Conservation (phyloP, 2,329 filamentous ascomycete species). For the Ascochyta koolunga region DNA sequence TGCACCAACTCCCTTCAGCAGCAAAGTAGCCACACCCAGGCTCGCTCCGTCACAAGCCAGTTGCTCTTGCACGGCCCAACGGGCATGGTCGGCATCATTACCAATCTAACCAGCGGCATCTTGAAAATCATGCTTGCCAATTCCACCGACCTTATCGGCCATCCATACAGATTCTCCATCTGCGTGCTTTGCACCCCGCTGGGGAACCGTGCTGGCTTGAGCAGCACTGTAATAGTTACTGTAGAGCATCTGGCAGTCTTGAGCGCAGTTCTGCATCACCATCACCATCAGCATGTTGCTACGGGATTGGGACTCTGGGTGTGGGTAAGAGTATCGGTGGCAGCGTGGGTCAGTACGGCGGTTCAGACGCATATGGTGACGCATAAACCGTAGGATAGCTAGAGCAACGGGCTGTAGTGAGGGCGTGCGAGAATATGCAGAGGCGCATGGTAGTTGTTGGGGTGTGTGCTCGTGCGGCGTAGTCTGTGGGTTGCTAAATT, state of each 20-base stretch:
- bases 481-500: conserved; percentile 30
- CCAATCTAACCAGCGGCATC: conserved; percentile 42
- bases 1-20: conserved; percentile 54
- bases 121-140: conserved; percentile 47
- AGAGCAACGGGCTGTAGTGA: conserved; percentile 49
- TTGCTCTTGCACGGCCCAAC: conserved; percentile 41
- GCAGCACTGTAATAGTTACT: conserved; percentile 27
- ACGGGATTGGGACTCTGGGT: conserved; percentile 54
- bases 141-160: conserved; percentile 47
- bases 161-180: conserved; percentile 42
- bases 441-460: conserved; percentile 39
- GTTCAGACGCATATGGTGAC: conserved; percentile 67
- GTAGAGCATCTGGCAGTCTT: conserved; percentile 30
- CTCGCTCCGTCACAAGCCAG: conserved; percentile 45
- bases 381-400: conserved; percentile 48
- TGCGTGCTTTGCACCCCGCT: conserved; percentile 17
- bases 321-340: conserved; percentile 61
- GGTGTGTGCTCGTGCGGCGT: conserved; percentile 31
- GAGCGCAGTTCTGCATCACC: conserved; percentile 25
- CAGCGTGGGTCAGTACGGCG: conserved; percentile 56
- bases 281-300: conserved; percentile 26
- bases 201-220: conserved; percentile 64
- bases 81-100: conserved; percentile 40
- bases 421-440: conserved; percentile 42
- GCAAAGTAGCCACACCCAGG: conserved; percentile 47